Evolutionary conservation across 305 asterid species (phyloP).

Genomic region (Fraxinus ornus): DNA sequence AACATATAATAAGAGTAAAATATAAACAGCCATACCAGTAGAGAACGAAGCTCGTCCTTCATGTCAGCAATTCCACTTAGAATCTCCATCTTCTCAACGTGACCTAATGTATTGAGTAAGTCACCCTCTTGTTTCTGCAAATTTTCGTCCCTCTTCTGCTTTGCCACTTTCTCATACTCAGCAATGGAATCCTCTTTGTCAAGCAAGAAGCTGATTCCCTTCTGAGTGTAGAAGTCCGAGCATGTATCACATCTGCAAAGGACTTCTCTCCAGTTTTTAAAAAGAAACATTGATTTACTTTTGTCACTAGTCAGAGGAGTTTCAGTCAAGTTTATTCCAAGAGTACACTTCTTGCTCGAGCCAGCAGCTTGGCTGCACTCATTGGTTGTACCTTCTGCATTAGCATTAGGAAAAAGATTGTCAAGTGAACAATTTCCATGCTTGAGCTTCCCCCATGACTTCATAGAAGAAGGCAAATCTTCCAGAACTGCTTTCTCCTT

Average conservation of each 20-base stretch:
- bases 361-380: conserved; percentile 40
- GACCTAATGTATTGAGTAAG: conserved; percentile 72
- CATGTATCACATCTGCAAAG: conserved; percentile 76
- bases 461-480: conserved; percentile 25
- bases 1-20: not conserved
- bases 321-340: conserved; percentile 49
- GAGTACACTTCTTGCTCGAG: conserved; percentile 46
- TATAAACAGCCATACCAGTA: conserved; percentile 52
- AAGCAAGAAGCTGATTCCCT: conserved; percentile 62
- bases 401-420: conserved; percentile 23
- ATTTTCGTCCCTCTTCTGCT: conserved; percentile 74
- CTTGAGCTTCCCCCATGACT: conserved; percentile 29
- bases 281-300: conserved; percentile 64
- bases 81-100: conserved; percentile 80
- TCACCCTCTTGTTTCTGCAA: conserved; percentile 68
- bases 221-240: conserved; percentile 51
- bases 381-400: conserved; percentile 22
- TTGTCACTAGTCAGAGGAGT: conserved; percentile 32
- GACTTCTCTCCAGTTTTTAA: conserved; percentile 70
- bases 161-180: conserved; percentile 80
- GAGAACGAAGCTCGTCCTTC: conserved; percentile 68
- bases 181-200: conserved; percentile 89
- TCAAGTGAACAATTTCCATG: conserved; percentile 29
- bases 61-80: conserved; percentile 77
- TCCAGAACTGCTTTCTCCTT: conserved; percentile 45